Base-by-base conservation (phyloP, 2,329 filamentous ascomycete species). In the Hypoxylon sp. region DNA sequence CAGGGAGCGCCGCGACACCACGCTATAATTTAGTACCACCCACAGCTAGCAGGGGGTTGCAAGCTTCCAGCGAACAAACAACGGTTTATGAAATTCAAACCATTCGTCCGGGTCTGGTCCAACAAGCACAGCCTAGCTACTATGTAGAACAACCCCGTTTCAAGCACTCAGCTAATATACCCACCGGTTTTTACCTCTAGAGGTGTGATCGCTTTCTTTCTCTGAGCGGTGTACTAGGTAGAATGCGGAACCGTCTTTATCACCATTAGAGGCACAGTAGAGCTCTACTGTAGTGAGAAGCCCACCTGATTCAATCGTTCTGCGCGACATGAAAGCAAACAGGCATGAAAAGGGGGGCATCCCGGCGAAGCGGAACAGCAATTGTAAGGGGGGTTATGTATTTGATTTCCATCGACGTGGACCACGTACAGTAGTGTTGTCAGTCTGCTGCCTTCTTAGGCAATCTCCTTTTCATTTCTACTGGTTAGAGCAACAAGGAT, bases 41-140 rank as follows among this genome's bases (percentile, higher is more conserved):
- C 25, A 11, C 25, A 25, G 5, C 36, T 54, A 54, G 46, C 36
- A 51, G 32, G 49, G 43, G 16, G 12, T 42, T 19, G n/a, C 5
- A 4, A 25, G 19, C 11, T 35, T 42, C 29, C 12, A 42, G 8
- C 25, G 8, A 50, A 20, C 40, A 40, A 46, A 45, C 40, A 19
- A 16, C 43, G 9, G 21, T 34, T 42, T 30, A 17, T 27, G 23
- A 45, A 45, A 37, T 41, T 41, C 19, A 35, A 53, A 56, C 52
- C 52, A 49, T 57, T 54, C 45, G 38, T 57, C 56, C 56, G 56
- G 52, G 45, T 40, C 41, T 30, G 15, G 13, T 36, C 29, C 12
- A 53, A 30, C 34, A 47, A 51, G 38, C 31, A 30, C 16, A 5
- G 19, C 34, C 34, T 37, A 26, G 35, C 17, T 23, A 40, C 40